Evolutionary conservation across 2,329 filamentous ascomycete species (phyloP).

Genomic region (Ceratocystis diversiconidia): DNA sequence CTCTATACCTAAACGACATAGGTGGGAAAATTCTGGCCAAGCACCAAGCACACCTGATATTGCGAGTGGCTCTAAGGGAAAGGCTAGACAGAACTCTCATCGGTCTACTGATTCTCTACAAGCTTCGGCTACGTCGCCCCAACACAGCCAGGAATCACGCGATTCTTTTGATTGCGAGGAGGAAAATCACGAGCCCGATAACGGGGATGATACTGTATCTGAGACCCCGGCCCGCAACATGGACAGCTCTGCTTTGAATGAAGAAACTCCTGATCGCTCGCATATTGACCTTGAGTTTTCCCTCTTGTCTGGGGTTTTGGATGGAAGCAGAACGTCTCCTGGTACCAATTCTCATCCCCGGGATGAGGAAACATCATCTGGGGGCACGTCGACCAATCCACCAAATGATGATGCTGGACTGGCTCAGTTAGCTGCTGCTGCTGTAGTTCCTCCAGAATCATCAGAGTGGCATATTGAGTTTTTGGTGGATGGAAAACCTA

Average conservation of each 20-base stretch:
- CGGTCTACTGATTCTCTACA: slow-evolving; percentile 26
- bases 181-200: slow-evolving; percentile 66
- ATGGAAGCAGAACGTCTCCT: not conserved
- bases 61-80: not conserved
- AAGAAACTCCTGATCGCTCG: not conserved
- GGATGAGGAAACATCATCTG: not conserved
- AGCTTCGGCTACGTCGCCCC: not conserved
- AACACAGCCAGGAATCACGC: slow-evolving; percentile 47
- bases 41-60: slow-evolving; percentile 5
- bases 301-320: not conserved
- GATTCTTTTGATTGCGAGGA: slow-evolving; percentile 83
- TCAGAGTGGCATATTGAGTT: slow-evolving; percentile 94
- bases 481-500: slow-evolving; percentile 66
- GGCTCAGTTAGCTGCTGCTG: not conserved
- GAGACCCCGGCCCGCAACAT: not conserved
- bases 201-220: slow-evolving; percentile 36
- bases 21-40: not conserved
- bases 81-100: slow-evolving; percentile 45
- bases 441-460: not conserved
- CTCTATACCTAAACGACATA: not conserved
- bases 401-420: not conserved
- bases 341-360: not conserved
- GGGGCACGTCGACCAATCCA: not conserved
- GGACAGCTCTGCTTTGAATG: not conserved
- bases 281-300: not conserved